Conservation (phyloP, 148 eudicot species). For the Nepenthes mirabilis region DNA sequence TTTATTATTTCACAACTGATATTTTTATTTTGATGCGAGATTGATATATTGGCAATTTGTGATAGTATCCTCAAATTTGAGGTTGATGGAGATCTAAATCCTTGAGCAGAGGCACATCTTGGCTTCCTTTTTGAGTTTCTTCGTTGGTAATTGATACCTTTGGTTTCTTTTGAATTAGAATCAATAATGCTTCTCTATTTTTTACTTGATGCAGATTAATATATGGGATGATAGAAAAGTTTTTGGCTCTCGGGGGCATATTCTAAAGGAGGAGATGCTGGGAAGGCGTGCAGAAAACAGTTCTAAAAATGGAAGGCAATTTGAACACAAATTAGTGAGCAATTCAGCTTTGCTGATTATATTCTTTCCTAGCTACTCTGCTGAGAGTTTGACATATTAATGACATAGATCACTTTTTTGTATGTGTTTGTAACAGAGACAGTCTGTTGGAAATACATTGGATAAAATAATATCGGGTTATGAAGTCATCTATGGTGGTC, state of each 20-base stretch:
- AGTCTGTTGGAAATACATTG: conserved; percentile 43
- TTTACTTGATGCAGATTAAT: conserved; percentile 28
- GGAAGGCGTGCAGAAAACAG: conserved; percentile 47
- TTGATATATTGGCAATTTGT: too few relatives aligned
- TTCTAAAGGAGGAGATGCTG: conserved; percentile 71
- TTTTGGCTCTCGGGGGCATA: conserved; percentile 86
- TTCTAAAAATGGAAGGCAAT: conserved; percentile 33
- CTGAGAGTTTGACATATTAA: not conserved
- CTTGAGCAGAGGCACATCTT: too few relatives aligned
- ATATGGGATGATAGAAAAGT: conserved; percentile 95
- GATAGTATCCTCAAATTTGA: too few relatives aligned
- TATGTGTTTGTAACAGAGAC: conserved; percentile 24
- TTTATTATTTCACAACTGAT: too few relatives aligned
- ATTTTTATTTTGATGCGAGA: too few relatives aligned
- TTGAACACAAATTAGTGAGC: conserved; percentile 38
- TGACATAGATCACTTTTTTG: too few relatives aligned
- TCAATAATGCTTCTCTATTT: not conserved
- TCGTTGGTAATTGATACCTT: not conserved
- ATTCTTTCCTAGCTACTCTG: not conserved
- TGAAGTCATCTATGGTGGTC: conserved; percentile 58
- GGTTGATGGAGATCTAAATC: not conserved
- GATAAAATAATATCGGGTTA: conserved; percentile 69
- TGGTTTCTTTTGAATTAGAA: not conserved
- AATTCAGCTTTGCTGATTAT: conserved; percentile 1
- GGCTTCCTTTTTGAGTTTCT: not conserved